Percentiles rank a stretch among this genome's conserved stretches.
These are phyloP conservation scores for Clarireedia hainanense DNA, from an alignment of 2,329 filamentous ascomycete species.

Conservation along the genomic window DNA sequence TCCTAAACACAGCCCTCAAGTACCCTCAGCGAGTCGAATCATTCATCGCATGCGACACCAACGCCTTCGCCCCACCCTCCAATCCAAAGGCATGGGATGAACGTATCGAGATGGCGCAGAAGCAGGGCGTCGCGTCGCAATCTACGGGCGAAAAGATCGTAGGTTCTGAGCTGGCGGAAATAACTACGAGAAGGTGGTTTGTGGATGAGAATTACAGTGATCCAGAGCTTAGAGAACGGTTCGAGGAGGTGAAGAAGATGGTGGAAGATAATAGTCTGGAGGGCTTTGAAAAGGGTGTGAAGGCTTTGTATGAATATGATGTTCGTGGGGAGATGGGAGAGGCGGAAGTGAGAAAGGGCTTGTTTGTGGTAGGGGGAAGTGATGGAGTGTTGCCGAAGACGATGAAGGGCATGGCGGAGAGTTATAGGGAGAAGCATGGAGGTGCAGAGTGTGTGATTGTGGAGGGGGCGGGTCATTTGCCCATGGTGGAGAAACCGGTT, in stretches of 20 bases:
- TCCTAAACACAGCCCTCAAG: slow-evolving; percentile 62
- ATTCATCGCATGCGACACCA: slow-evolving; percentile 75
- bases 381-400: slow-evolving; percentile 71
- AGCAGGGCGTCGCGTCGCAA: slow-evolving; percentile 33
- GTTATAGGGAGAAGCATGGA: slow-evolving; percentile 39
- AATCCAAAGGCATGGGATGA: slow-evolving; percentile 78
- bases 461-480: slow-evolving; percentile 67
- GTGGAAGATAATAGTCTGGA: slow-evolving; percentile 61
- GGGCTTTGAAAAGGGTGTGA: slow-evolving; percentile 60
- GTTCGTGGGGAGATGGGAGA: slow-evolving; percentile 47
- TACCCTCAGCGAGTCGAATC: slow-evolving; percentile 50
- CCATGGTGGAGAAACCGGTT: slow-evolving; percentile 70
- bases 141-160: slow-evolving; percentile 49
- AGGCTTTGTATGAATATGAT: slow-evolving; percentile 66
- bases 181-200: slow-evolving; percentile 74
- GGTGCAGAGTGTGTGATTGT: slow-evolving; percentile 57
- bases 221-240: slow-evolving; percentile 38
- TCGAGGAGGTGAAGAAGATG: slow-evolving; percentile 57
- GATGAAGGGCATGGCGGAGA: slow-evolving; percentile 65
- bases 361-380: slow-evolving; percentile 64
- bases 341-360: slow-evolving; percentile 41
- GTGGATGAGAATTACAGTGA: slow-evolving; percentile 48
- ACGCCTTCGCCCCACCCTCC: slow-evolving; percentile 59
- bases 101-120: slow-evolving; percentile 60
- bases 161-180: slow-evolving; percentile 53